Percentiles rank a stretch among this genome's conserved stretches.
Evolutionary conservation across 192 early-diverging fungal genomes (phyloP).

Genomic region (Funneliformis mosseae): DNA sequence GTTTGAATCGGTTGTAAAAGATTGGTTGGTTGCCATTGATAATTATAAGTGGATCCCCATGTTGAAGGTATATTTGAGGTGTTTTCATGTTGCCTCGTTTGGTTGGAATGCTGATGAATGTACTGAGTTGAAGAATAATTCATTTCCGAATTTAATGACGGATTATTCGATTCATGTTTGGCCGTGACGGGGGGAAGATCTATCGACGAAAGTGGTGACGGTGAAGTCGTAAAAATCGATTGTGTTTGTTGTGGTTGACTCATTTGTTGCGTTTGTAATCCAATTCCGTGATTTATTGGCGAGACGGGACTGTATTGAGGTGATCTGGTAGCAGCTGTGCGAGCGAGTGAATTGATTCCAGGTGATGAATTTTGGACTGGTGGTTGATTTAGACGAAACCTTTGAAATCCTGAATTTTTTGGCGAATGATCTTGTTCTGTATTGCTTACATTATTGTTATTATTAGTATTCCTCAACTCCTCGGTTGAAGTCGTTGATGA

Average conservation of each 20-base stretch:
- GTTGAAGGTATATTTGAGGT: background rate
- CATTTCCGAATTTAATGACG: background rate
- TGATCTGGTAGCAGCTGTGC: background rate
- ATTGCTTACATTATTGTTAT: background rate
- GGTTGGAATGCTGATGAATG: conserved; percentile 5
- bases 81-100: conserved; percentile 4
- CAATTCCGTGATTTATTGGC: background rate
- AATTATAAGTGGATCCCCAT: background rate
- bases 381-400: background rate
- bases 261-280: conserved; percentile 1
- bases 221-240: background rate
- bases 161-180: background rate
- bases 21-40: background rate
- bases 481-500: background rate
- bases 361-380: background rate
- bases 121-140: conserved; percentile 21
- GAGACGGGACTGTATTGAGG: background rate
- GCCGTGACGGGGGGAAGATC: background rate
- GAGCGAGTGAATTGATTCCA: conserved; percentile 5
- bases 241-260: conserved; percentile 17
- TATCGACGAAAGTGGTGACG: background rate
- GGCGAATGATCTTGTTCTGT: background rate
- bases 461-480: background rate
- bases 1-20: background rate
- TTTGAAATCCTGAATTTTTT: background rate